These are phyloP conservation scores for Dysphania ambrosioides DNA, from an alignment of 148 eudicot species.

Conservation along the genomic window DNA sequence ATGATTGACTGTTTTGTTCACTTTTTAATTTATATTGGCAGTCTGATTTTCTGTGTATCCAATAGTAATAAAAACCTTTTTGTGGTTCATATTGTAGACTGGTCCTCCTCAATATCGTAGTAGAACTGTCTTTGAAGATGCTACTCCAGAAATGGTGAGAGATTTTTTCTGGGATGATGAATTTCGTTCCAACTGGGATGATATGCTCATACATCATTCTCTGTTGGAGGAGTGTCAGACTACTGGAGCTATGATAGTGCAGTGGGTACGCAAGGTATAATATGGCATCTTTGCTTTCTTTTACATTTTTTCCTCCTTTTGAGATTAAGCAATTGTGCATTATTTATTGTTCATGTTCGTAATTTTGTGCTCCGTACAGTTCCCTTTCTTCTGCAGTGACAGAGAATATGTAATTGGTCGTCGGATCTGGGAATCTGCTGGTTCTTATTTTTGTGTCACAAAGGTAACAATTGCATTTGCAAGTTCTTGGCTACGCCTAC, in stretches of 20 bases:
- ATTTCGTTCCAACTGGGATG: slow-evolving; percentile 11
- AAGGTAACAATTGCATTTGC: neutral
- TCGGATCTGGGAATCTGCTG: slow-evolving; percentile 9
- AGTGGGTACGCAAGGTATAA: slow-evolving; percentile 14
- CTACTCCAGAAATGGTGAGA: slow-evolving; percentile 16
- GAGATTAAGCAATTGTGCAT: neutral
- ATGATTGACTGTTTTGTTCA: neutral
- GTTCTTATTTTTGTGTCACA: slow-evolving; percentile 13
- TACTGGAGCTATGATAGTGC: slow-evolving; percentile 6
- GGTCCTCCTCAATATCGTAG: slow-evolving; percentile 16
- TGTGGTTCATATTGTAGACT: slow-evolving; percentile 1
- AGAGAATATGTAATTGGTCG: slow-evolving; percentile 15
- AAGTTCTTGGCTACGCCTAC: neutral
- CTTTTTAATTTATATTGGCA: neutral
- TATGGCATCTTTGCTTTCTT: neutral
- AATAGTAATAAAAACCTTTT: neutral
- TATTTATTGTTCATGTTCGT: neutral
- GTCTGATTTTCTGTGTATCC: neutral
- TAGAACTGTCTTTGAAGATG: slow-evolving; percentile 12
- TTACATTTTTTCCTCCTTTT: neutral
- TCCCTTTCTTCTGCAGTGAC: slow-evolving; percentile 14
- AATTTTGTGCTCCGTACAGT: slow-evolving; percentile 6
- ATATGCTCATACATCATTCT: slow-evolving; percentile 9
- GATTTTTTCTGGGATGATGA: slow-evolving; percentile 14
- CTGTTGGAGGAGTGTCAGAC: neutral